A percentile compares a stretch with the other conserved stretches of the same genome.
These are phyloP conservation scores for Echeveria elegans DNA, from an alignment of 164 flowering plant species.

Conservation along the genomic window DNA sequence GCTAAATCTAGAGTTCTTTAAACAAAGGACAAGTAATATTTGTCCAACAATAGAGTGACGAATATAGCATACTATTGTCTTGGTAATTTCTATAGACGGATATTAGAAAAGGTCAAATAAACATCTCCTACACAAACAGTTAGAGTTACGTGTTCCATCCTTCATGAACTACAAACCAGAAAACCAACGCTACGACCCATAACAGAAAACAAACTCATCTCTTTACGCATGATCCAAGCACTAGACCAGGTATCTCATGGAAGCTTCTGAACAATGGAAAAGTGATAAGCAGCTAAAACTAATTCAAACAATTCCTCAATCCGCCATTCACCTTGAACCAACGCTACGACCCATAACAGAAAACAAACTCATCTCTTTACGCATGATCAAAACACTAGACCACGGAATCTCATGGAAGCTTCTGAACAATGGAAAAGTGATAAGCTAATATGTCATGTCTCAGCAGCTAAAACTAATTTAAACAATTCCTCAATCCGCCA, in stretches of 20 bases:
- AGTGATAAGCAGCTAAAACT: too few relatives aligned
- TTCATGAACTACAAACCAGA: too few relatives aligned
- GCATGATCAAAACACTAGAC: background rate
- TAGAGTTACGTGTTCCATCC: too few relatives aligned
- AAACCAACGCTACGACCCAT: too few relatives aligned
- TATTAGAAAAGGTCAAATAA: too few relatives aligned
- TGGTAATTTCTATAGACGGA: too few relatives aligned
- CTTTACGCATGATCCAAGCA: background rate
- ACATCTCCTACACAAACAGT: too few relatives aligned
- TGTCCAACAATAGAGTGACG: too few relatives aligned
- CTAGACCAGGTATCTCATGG: background rate
- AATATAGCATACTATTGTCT: too few relatives aligned
- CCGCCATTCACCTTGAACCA: too few relatives aligned
- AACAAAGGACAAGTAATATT: too few relatives aligned
- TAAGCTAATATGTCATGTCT: background rate
- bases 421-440: background rate
- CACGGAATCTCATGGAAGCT: background rate
- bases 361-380: background rate
- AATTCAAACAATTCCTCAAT: background rate
- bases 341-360: too few relatives aligned
- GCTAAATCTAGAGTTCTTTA: background rate
- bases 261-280: background rate
- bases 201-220: background rate
- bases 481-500: background rate
- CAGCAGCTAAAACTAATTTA: background rate